Conservation (phyloP, 345 rosid genomes). For the Clausena lansium region DNA sequence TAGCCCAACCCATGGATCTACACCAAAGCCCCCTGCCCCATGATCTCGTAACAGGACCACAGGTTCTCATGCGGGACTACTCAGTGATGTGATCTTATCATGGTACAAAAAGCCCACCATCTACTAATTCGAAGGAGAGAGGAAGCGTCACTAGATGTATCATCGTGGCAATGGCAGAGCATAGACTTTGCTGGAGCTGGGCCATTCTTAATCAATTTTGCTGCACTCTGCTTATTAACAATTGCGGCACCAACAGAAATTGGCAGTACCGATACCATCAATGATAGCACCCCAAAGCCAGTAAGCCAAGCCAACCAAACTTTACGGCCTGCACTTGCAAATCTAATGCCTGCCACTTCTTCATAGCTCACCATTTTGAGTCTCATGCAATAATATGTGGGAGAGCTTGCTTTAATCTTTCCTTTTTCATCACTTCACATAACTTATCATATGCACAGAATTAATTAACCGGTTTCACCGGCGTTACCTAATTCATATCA, state of each 20-base stretch:
- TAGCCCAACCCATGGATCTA: neutral
- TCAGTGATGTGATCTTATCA: too few relatives aligned
- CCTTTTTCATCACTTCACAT: neutral
- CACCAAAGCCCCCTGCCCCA: neutral
- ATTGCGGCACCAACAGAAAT: neutral
- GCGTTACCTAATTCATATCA: slow-evolving; percentile 3
- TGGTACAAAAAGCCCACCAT: too few relatives aligned
- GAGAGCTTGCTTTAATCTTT: neutral
- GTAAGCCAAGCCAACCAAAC: neutral
- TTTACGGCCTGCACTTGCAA: neutral
- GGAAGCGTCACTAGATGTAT: neutral
- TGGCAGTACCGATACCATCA: neutral
- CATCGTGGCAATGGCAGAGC: neutral
- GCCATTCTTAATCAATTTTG: neutral
- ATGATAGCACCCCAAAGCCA: neutral
- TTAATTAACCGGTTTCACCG: slow-evolving; percentile 17
- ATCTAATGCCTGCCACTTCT: neutral
- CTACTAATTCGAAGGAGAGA: neutral
- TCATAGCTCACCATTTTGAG: neutral
- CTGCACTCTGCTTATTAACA: neutral
- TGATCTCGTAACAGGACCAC: too few relatives aligned
- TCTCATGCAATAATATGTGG: neutral
- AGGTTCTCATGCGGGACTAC: too few relatives aligned
- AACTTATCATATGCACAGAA: neutral
- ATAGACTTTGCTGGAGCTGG: neutral